Evolutionary conservation across 2,329 filamentous ascomycete species (phyloP).

Genomic region (Talaromyces marneffei): DNA sequence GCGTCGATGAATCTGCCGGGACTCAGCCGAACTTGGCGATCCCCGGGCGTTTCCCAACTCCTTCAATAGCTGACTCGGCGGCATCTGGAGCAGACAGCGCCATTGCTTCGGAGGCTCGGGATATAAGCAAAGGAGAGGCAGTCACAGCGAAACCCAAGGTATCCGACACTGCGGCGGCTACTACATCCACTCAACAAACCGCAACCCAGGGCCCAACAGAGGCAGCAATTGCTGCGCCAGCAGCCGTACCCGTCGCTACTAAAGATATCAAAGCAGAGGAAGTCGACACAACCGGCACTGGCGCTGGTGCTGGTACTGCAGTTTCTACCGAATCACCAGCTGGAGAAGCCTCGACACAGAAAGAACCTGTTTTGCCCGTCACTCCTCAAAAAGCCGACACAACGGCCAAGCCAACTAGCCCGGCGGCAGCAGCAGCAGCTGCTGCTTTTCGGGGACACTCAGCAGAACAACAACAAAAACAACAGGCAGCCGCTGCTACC

Average conservation of each 20-base stretch:
- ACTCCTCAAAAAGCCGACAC: slow-evolving; percentile 4
- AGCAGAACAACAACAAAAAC: slow-evolving; percentile 1
- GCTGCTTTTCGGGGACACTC: background rate
- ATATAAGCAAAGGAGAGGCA: background rate
- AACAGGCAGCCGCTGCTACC: background rate
- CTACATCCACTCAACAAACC: background rate
- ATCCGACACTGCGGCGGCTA: background rate
- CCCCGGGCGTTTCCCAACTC: slow-evolving; percentile 10
- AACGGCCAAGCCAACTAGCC: background rate
- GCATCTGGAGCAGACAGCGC: slow-evolving; percentile 8
- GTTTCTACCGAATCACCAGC: background rate
- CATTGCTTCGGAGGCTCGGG: background rate
- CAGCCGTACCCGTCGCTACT: background rate
- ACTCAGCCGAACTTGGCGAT: background rate
- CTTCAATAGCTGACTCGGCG: slow-evolving; percentile 9
- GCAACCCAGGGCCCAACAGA: background rate
- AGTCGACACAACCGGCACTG: background rate
- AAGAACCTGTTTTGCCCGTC: background rate
- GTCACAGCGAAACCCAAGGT: background rate
- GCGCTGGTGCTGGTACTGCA: background rate
- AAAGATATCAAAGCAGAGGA: background rate
- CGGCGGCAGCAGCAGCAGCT: background rate
- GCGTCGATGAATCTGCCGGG: slow-evolving; percentile 25
- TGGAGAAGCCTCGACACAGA: background rate
- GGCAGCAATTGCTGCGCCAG: background rate